Evolutionary conservation across 352 stramenopile species (phyloP), one percentile per base, ranked within the genome.

Genomic region (Globisporangium alternatum): DNA sequence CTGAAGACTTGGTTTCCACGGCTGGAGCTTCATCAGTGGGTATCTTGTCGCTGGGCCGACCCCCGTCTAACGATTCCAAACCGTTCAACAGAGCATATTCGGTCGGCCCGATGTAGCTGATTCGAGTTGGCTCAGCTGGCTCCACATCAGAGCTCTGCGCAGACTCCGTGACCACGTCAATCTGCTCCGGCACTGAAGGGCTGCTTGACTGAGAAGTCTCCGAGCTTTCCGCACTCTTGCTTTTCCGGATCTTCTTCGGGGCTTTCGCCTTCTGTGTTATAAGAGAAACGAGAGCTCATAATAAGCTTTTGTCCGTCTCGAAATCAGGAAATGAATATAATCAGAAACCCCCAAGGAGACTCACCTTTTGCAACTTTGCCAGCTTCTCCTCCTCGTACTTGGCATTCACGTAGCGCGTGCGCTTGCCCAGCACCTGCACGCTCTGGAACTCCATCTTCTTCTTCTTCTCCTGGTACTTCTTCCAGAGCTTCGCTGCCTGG

Each of bases 381-480:
- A 41, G 30, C 51, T 56, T 41, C 5, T 51, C 44, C 12, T 56
- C 39, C 21, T 64, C 60, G 30, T 71, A 65, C 17, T 53, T 59
- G 48, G 71, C 68, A 61, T 77, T 82, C 1, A 79, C 67, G 57
- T 78, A 86, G 5, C 78, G 72, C n/a, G 73, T 85, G 41, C 78
- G 78, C 48, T 88, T 88, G 3, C 78, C 78, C 17, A 71, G 66
- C 15, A 83, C 71, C 22, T 74, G 72, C 25, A 82, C 69, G 61
- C 71, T 71, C 37, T 75, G 73, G 72, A 73, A 79, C 49, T 80
- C 72, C 44, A 77, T 72, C 56, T 74, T 77, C 55, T 77, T 69
- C 19, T 83, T 76, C 62, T 89, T 81, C 33, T 89, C 81, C 69
- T 89, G 73, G 54, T 85, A 93, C 48, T 89, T 93, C 37, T 81